Conservation (phyloP, 345 rosid species). For the Ailanthus altissimus region DNA sequence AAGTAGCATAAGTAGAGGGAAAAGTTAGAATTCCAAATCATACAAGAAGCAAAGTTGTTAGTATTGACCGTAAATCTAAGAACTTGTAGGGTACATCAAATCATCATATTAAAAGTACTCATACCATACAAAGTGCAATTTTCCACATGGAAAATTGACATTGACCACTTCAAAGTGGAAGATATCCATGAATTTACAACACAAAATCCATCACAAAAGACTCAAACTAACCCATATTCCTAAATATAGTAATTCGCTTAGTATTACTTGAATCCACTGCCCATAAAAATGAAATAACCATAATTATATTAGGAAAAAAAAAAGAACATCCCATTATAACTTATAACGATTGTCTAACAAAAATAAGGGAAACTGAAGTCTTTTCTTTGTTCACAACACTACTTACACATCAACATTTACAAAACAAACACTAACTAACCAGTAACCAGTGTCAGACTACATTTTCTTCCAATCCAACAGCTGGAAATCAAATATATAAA, state of each 20-base stretch:
- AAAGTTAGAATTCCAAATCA: not conserved
- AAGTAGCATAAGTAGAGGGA: not conserved
- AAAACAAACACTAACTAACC: slow-evolving; percentile 13
- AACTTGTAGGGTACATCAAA: not conserved
- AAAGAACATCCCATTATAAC: slow-evolving; percentile 3
- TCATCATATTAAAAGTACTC: not conserved
- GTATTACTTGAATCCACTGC: not conserved
- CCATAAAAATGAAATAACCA: not conserved
- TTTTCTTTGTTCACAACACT: not conserved
- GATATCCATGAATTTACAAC: not conserved
- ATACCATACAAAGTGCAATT: not conserved
- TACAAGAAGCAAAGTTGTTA: not conserved
- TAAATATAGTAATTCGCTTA: not conserved
- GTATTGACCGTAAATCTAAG: not conserved
- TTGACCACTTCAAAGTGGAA: not conserved
- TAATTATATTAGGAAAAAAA: not conserved
- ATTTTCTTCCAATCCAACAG: slow-evolving; percentile 10
- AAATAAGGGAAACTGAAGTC: not conserved
- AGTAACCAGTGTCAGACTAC: not conserved
- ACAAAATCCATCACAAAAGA: not conserved
- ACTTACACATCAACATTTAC: slow-evolving; percentile 11
- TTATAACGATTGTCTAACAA: not conserved
- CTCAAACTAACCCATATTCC: too few species aligned
- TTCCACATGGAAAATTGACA: not conserved
- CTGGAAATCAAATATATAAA: slow-evolving; percentile 25